Evolutionary conservation across 2,329 filamentous ascomycete species (phyloP), one percentile per base, ranked within the genome.

Genomic region (Dactylellina parvicollis): DNA sequence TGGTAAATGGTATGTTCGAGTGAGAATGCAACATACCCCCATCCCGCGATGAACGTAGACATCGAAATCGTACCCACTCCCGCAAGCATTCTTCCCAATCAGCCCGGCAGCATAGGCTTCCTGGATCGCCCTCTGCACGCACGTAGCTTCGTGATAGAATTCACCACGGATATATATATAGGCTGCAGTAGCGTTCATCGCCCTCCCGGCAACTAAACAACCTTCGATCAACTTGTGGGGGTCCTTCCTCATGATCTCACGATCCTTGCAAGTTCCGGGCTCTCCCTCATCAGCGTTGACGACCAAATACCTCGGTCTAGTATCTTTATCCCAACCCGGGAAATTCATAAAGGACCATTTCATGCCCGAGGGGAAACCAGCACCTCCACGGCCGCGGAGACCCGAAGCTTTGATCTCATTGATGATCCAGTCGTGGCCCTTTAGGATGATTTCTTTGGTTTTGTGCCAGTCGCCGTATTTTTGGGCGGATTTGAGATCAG

Each of bases 261-360:
- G 90, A 83, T 99, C 95, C 85, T 99, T 99, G 89, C 95, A 99
- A 60, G 95, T 99, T 82, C 95, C 95, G 28, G 95, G 95, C 83
- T 99, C 95, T 80, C 95, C 95, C 85, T 99, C 95, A 82, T 99
- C 95, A 77, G 95, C 95, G 80, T 99, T 99, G 84, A 99, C 92
- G 75, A 99, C 94, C 62, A 99, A 86, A 81, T 99, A 99, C 79
- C 95, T 89, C 76, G 95, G 95, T 83, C 96, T 96, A 79, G 83
- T 90, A 82, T 98, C 95, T 84, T 99, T 96, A 79, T 99, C 94
- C 95, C 95, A 99, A 79, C 92, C 95, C 84, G 97, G 97, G 86
- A 94, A 93, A 86, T 99, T 99, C 95, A 99, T 99, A 83, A 99
- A 99, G 54, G 93, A 97, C 92, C 95, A 99, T 93, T 99, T 99